Evolutionary conservation across 768 basidiomycete species (phyloP), one percentile per base, ranked within the genome.

Genomic region (Suillus ampliporus): DNA sequence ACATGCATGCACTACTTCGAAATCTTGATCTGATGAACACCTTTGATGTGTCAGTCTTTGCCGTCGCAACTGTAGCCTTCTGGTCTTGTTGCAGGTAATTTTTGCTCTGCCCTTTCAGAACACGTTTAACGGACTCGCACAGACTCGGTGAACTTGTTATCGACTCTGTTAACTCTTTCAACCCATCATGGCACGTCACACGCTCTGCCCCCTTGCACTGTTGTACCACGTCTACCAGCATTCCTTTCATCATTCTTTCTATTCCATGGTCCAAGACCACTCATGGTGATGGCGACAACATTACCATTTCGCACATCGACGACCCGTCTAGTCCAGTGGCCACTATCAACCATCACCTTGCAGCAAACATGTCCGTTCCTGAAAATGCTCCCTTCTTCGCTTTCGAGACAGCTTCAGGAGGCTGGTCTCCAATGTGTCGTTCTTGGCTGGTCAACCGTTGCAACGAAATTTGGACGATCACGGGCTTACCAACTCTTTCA

Each of bases 261-360:
- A 43, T 43, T 7, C 41, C 17, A 1, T 46, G 44, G 44, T 21
- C 44, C 0, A 46, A 46, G 2, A 21, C 44, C 1, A 13, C 44
- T 21, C 44, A 46, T 5, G n/a, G 44, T 1, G 11, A 21, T 5
- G 44, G 44, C 0, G 5, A 4, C 1, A 21, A 21, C 3, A 11
- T 46, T 0, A 5, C 21, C 2, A n/a, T n/a, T 1, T 46, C 44
- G 0, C 9, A 10, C 4, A 7, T 46, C 0, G 4, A 46, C 0
- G 11, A 46, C 2, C 44, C 21, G 2, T 21, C 10, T 0, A 46
- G 21, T 3, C 44, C 11, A 4, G 21, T 47, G 0, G 5, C 13
- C 0, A 13, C 46, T 0, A 4, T 47, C 21, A 47, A 23, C 6
- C 46, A 47, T 3, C 46, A 47, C 3, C 13, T 47, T 1, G 4